phyloP scores from a whole-genome alignment of 1,284 basidiomycete species.

The Inonotus obliquus region DNA sequence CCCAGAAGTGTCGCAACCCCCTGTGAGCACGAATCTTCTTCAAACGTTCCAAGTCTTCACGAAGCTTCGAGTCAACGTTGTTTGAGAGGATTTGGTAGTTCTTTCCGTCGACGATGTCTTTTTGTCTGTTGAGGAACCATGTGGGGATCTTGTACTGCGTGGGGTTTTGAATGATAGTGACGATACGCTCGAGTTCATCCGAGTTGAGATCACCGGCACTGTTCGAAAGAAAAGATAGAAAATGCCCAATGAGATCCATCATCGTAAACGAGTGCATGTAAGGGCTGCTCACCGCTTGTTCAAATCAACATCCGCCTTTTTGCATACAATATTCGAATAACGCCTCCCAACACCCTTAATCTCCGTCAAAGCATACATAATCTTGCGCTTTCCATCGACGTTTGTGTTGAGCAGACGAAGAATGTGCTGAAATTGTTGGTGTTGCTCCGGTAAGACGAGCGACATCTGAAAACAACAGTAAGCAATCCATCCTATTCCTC shows the following conservation, averaged over 20 bases:
- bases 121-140: constrained; percentile 99
- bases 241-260: background rate
- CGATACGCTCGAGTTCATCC: constrained; percentile 96
- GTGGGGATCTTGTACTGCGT: constrained; percentile 99
- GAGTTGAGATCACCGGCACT: constrained; percentile 95
- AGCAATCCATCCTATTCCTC: constrained; percentile 3
- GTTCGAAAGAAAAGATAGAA: constrained; percentile 7
- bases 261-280: background rate
- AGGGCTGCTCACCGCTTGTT: constrained; percentile 87
- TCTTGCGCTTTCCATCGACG: constrained; percentile 98
- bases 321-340: constrained; percentile 99
- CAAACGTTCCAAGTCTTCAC: constrained; percentile 96
- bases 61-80: constrained; percentile 96
- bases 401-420: constrained; percentile 99
- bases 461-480: constrained; percentile 54
- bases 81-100: constrained; percentile 96
- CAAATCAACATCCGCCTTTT: constrained; percentile 99
- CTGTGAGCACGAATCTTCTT: constrained; percentile 99
- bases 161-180: constrained; percentile 99
- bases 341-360: constrained; percentile 99
- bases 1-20: constrained; percentile 98
- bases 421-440: constrained; percentile 96
- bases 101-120: constrained; percentile 97
- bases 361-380: constrained; percentile 97
- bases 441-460: constrained; percentile 88